Evolutionary conservation across 345 rosid genomes (phyloP).

Genomic region (Erucastrum elatum): DNA sequence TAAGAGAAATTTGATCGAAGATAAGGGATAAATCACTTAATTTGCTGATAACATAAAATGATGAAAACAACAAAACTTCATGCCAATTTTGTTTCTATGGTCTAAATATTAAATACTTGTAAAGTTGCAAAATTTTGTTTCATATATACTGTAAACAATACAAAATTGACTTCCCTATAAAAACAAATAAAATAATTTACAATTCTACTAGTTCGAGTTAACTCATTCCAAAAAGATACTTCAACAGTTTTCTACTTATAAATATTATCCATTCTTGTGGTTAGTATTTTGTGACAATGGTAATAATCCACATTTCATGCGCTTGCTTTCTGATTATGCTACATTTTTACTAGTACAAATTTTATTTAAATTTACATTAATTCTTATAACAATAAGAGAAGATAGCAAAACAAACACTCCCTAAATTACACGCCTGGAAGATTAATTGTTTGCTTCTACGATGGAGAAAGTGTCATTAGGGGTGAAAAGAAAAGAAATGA

Average conservation of each 20-base stretch:
- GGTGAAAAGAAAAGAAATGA: background rate
- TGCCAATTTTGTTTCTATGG: background rate
- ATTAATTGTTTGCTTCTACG: slow-evolving; percentile 5
- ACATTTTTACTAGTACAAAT: background rate
- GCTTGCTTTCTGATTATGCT: background rate
- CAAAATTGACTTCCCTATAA: no score
- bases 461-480: slow-evolving; percentile 27
- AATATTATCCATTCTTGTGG: background rate
- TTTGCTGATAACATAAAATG: background rate
- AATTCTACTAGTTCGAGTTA: background rate
- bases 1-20: slow-evolving; percentile 30
- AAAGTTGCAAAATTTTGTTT: no score
- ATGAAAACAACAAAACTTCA: background rate
- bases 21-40: slow-evolving; percentile 24
- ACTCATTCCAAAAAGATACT: background rate
- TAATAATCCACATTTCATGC: background rate
- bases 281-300: background rate
- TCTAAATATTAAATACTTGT: background rate
- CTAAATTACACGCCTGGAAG: slow-evolving; percentile 11
- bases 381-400: background rate
- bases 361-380: background rate
- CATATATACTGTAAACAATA: no score
- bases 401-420: background rate
- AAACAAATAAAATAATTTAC: background rate
- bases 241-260: no score